Base-by-base conservation (phyloP, 345 rosid genomes). In the Brassica incana region DNA sequence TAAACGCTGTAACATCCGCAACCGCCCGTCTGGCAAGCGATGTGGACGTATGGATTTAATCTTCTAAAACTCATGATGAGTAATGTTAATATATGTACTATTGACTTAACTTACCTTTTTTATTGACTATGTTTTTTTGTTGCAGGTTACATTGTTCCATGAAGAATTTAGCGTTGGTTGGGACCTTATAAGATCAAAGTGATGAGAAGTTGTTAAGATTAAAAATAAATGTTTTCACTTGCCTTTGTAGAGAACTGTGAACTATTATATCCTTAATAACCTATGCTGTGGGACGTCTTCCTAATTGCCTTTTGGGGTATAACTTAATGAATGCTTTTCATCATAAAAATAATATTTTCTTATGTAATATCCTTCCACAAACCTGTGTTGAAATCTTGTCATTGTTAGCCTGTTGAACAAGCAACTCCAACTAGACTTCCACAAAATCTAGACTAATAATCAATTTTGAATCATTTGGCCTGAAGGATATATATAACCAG, bases 351-450 rank as follows among this genome's bases (percentile, higher is more conserved):
- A 50, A 50, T 5, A 5, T 50, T 45, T 45, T 50, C 58, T n/a
- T 12, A 43, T 48, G 16, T 4, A 48, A 63, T 16, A 10, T 54
- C 20, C 27, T 38, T 48, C 56, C 15, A 48, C 56, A 48, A 48
- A 1, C 56, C 56, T 48, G 56, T 12, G 56, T 48, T 48, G 16
- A 48, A 48, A 48, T 48, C 56, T 48, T 48, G 58, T 14, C 58
- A 52, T 52, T n/a, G 56, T 52, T 52, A 16, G 7, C 95, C 97
- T 65, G 95, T 91, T 68, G 99, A 93, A 73, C 98, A 91, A 60
- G 92, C 95, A 72, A 89, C 82, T 83, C 99, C 99, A 8, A 95
- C 94, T 78, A 95, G 88, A 85, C 99, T 89, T 76, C 99, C 99
- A 71, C 94, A 90, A 29, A 40, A 40, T 12, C 89, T 86, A 95